Conservation (phyloP, 2,329 filamentous ascomycete species). For the Claviceps arundinis region DNA sequence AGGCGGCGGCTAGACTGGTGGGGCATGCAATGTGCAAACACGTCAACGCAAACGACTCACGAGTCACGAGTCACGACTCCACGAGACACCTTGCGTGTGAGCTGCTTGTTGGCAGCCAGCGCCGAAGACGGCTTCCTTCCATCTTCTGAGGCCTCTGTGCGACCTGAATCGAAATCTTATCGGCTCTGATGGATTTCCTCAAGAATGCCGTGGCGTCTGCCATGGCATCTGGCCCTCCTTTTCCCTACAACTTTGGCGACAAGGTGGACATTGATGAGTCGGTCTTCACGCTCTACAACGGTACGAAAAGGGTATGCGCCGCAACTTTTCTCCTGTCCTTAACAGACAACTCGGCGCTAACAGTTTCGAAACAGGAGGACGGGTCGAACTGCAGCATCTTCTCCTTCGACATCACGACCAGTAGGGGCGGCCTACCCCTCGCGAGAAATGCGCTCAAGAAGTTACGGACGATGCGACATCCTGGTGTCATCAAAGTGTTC, state of each 20-base stretch:
- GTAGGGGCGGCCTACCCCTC: conserved; percentile 69
- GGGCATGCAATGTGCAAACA: too few species aligned
- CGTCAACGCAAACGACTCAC: too few species aligned
- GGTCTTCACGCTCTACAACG: conserved; percentile 94
- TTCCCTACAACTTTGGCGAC: conserved; percentile 88
- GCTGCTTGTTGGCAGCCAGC: neutral
- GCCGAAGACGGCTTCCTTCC: neutral
- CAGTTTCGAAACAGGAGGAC: conserved; percentile 54
- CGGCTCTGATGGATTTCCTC: conserved; percentile 71
- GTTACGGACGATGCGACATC: conserved; percentile 81
- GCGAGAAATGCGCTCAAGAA: conserved; percentile 92
- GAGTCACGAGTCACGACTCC: too few species aligned
- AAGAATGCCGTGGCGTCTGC: conserved; percentile 95
- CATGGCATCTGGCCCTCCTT: conserved; percentile 86
- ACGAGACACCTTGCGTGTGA: neutral
- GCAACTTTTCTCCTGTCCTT: neutral
- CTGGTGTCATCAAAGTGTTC: conserved; percentile 84
- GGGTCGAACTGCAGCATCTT: conserved; percentile 92
- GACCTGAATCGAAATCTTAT: neutral
- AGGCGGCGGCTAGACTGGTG: too few species aligned
- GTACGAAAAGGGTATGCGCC: conserved; percentile 60
- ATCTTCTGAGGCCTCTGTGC: neutral
- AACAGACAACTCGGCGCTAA: neutral
- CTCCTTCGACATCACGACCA: conserved; percentile 76
- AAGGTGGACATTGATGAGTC: conserved; percentile 84